Evolutionary conservation across 352 stramenopile species (phyloP), one percentile per base, ranked within the genome.

Genomic region (Pseudoperonospora humuli): DNA sequence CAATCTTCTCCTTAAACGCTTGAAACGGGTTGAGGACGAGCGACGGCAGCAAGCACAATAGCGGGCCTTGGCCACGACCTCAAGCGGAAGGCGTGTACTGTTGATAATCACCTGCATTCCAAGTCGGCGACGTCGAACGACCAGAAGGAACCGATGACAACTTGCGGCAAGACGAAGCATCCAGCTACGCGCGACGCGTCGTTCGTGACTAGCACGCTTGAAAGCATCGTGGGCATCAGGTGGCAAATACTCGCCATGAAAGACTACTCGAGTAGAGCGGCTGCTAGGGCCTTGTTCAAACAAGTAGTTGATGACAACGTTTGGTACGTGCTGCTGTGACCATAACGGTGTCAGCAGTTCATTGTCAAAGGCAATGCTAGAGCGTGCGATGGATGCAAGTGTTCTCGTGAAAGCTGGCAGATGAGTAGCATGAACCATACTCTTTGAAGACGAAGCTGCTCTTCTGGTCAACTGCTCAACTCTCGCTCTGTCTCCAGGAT

Each of bases 21-120:
- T 57, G 35, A 67, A 57, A 13, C 56, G 50, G 17, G 39, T 61
- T 2, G 54, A 61, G 26, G 77, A 72, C 2, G 63, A 69, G 7
- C 60, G 50, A 33, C 49, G 58, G 27, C 69, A 81, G 24, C 66
- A 75, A 25, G 67, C 56, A 40, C 69, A 81, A 29, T 43, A 27
- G 37, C 42, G 37, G 7, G 48, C 32, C 44, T 56, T 54, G 5
- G 51, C 53, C 23, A 54, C 53, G 9, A 50, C 48, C 10, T 58
- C 57, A 29, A 69, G 38, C 15, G 47, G 53, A 8, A 67, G 45
- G 1, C 48, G 49, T 24, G 61, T 64, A 34, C 57, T 50, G 11
- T 61, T 53, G 14, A 68, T 45, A 21, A 73, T 45, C 25, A 80
- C 61, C 39, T 80, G 56, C 49, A 70, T 70, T 7, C 70, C 62